These are phyloP conservation scores for Dentipellis sp. DNA, from an alignment of 768 basidiomycete species.

Conservation along the genomic window DNA sequence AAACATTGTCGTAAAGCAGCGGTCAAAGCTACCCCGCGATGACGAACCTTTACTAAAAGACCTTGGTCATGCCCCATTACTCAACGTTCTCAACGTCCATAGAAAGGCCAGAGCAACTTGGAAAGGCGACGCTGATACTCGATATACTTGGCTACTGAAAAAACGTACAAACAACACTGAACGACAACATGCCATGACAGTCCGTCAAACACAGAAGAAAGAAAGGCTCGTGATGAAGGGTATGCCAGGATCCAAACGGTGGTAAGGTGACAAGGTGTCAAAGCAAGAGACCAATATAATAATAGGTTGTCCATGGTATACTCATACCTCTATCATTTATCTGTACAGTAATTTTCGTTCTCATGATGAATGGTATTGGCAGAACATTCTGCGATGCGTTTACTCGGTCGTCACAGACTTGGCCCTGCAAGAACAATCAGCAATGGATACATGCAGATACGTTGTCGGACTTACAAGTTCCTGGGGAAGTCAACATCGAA, in stretches of 20 bases:
- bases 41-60: no score
- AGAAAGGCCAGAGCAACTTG: no score
- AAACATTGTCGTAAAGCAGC: no score
- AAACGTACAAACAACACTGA: background rate
- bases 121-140: background rate
- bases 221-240: background rate
- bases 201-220: background rate
- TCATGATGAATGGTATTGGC: background rate
- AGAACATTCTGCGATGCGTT: background rate
- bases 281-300: background rate
- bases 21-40: no score
- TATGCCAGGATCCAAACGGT: background rate
- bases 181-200: background rate
- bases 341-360: constrained; percentile 6
- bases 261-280: background rate
- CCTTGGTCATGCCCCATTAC: no score
- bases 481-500: constrained; percentile 98
- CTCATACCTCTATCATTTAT: background rate
- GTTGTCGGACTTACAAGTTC: constrained; percentile 60
- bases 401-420: constrained; percentile 27
- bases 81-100: no score
- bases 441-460: background rate
- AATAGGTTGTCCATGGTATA: background rate
- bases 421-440: constrained; percentile 15
- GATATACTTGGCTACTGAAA: background rate